These are phyloP conservation scores for Barnettozyma sucrosica DNA, from an alignment of 805 yeast genomes.

Conservation along the genomic window DNA sequence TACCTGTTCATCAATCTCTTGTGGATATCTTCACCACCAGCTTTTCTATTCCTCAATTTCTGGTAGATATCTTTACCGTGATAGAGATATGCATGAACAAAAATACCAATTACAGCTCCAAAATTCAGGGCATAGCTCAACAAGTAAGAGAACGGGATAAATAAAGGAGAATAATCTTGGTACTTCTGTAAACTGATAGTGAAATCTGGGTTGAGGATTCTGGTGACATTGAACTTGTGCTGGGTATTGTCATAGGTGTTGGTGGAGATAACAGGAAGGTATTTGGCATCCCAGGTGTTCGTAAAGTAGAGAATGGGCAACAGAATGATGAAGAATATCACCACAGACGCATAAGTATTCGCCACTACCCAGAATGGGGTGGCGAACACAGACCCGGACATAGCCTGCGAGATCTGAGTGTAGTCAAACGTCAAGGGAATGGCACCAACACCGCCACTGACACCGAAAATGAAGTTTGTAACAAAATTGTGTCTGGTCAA, in stretches of 20 bases:
- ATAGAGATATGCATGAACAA: slow-evolving; percentile 51
- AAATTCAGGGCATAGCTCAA: slow-evolving; percentile 50
- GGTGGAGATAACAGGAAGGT: slow-evolving; percentile 50
- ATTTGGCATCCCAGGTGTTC: slow-evolving; percentile 53
- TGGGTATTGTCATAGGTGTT: slow-evolving; percentile 45
- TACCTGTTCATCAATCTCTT: slow-evolving; percentile 47
- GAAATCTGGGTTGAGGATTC: slow-evolving; percentile 38
- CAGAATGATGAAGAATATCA: slow-evolving; percentile 43
- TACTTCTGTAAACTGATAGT: slow-evolving; percentile 39
- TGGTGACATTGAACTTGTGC: slow-evolving; percentile 38
- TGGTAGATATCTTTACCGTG: slow-evolving; percentile 48
- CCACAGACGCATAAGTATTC: slow-evolving; percentile 38
- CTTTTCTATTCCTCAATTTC: slow-evolving; percentile 31
- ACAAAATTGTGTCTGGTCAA: slow-evolving; percentile 42
- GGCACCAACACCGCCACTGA: slow-evolving; percentile 46
- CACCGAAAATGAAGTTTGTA: slow-evolving; percentile 59
- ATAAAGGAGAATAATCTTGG: slow-evolving; percentile 50
- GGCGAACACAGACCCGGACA: slow-evolving; percentile 52
- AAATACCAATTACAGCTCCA: slow-evolving; percentile 58
- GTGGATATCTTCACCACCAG: slow-evolving; percentile 43
- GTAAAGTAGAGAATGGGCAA: slow-evolving; percentile 46
- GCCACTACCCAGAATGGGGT: slow-evolving; percentile 40
- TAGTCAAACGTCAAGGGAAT: slow-evolving; percentile 53
- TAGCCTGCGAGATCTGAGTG: slow-evolving; percentile 40
- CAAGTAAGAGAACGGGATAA: slow-evolving; percentile 49